Evolutionary conservation across 2,329 filamentous ascomycete species (phyloP), one percentile per base, ranked within the genome.

Genomic region (Diaporthe batatas): DNA sequence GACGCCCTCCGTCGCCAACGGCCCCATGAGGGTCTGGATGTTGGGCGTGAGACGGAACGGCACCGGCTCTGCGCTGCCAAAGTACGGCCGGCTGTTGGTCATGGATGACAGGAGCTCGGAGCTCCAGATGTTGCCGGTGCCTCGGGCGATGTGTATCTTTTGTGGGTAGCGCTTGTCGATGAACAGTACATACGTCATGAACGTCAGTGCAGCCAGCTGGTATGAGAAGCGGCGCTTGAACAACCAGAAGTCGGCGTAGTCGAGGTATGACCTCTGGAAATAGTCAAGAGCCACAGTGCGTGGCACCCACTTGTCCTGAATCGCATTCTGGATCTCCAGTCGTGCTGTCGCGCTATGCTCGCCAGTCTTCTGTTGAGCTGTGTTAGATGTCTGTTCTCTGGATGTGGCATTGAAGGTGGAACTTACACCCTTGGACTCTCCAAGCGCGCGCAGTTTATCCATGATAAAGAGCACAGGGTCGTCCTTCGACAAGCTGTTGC

Each of bases 171-270:
- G 93, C 81, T 94, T 94, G 81, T 96, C 94, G 91, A 99, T 98
- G 84, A 96, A 96, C 85, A 99, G 92, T 73, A 98, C 93, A 81
- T 98, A 99, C 5, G 96, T 98, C 93, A 99, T 98, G 85, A 99
- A 99, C 0, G 96, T 98, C 76, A 98, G 89, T 1, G 95, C 91
- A 25, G 96, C 96, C 75, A 98, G 92, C 83, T 99, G 96, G 86
- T 98, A 98, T 29, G 94, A 93, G 84, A 99, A 98, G 76, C 98
- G 95, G 73, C 95, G 92, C 73, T 96, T 93, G 94, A 99, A 99
- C 72, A 99, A 90, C 95, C 96, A 99, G 87, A 98, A 98, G 79
- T 98, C 95, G 58, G 93, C 91, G 82, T 94, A 99, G 75, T 94
- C 92, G 39, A 95, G 93, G 84, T 96, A 98, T 6, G 91, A 93